phyloP scores from a whole-genome alignment of 2,329 filamentous ascomycete genomes.

The Trichoderma breve region DNA sequence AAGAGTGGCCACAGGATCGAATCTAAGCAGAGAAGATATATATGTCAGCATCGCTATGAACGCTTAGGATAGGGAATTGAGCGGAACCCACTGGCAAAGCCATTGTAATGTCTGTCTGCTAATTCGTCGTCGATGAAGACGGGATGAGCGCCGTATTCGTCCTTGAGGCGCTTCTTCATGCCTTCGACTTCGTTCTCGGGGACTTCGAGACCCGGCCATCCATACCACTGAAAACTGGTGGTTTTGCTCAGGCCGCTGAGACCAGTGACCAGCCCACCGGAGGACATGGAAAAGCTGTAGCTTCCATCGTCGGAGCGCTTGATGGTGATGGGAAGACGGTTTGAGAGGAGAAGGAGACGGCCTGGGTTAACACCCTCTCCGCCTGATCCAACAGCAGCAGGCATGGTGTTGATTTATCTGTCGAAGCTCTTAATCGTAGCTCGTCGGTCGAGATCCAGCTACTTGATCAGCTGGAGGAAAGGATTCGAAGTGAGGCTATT shows the following conservation, averaged over 20 bases:
- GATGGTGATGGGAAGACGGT: constrained; percentile 93
- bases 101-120: constrained; percentile 94
- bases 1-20: constrained; percentile 98
- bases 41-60: not conserved
- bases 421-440: not conserved
- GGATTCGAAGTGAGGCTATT: not conserved
- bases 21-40: constrained; percentile 50
- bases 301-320: constrained; percentile 88
- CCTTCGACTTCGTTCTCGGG: constrained; percentile 75
- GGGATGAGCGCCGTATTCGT: constrained; percentile 85
- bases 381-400: constrained; percentile 36
- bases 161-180: constrained; percentile 75
- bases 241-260: constrained; percentile 88
- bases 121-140: constrained; percentile 93
- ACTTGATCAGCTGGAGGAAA: not conserved
- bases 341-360: constrained; percentile 81
- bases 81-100: constrained; percentile 74
- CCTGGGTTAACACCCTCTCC: constrained; percentile 38
- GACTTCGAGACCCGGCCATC: constrained; percentile 92
- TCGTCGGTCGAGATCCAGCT: not conserved
- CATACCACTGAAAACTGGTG: constrained; percentile 97
- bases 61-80: not conserved
- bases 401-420: constrained; percentile 27
- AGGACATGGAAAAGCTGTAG: constrained; percentile 95
- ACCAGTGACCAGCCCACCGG: constrained; percentile 90